Conservation (phyloP, 176 grass and related monocot genomes). For the Rhynchospora tenuis region DNA sequence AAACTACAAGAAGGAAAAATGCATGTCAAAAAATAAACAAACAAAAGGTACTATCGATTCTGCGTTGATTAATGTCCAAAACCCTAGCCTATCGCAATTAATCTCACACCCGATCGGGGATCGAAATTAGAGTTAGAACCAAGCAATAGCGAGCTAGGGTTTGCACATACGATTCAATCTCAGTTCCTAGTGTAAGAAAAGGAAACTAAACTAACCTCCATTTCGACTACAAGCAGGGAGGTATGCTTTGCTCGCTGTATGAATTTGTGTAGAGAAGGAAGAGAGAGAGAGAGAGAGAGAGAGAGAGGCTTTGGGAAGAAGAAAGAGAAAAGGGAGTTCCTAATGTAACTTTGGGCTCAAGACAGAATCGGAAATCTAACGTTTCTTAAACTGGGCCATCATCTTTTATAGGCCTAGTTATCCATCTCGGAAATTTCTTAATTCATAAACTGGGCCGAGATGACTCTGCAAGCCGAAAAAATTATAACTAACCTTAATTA, state of each 20-base stretch:
- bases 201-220: neutral
- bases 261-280: neutral
- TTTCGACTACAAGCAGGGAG: neutral
- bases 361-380: neutral
- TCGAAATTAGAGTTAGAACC: neutral
- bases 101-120: neutral
- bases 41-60: neutral
- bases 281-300: neutral
- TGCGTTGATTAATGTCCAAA: neutral
- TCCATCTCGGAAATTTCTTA: too few relatives aligned
- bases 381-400: too few relatives aligned
- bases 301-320: conserved; percentile 16
- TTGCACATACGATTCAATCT: neutral
- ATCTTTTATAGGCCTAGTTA: too few relatives aligned
- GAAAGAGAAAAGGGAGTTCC: neutral
- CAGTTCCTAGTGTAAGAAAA: neutral
- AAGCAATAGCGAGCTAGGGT: neutral
- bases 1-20: neutral
- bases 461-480: too few relatives aligned
- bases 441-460: too few relatives aligned
- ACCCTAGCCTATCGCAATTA: neutral
- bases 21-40: neutral
- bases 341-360: conserved; percentile 6
- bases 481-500: too few relatives aligned
- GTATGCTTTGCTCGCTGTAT: neutral